phyloP scores from a whole-genome alignment of 2,329 filamentous ascomycete species.

The Cladosporium sp. region DNA sequence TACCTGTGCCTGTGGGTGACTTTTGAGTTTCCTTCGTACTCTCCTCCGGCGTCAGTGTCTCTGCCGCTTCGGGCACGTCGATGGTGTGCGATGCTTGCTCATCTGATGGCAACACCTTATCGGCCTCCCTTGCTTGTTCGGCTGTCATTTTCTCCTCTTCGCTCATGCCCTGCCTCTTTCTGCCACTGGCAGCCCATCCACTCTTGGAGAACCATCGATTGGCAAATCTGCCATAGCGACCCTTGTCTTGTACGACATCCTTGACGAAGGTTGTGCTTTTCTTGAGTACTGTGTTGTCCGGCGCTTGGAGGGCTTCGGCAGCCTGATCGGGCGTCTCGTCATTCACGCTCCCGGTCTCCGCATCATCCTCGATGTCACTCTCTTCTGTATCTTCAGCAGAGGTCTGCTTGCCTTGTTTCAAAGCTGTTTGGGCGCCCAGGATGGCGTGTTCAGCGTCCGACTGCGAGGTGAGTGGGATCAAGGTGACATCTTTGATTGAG shows the following conservation, averaged over 20 bases:
- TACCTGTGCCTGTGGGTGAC: conserved; percentile 13
- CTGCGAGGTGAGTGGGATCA: conserved; percentile 82
- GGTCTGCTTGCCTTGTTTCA: conserved; percentile 22
- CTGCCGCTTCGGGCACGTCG: not conserved
- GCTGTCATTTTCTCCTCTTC: conserved; percentile 20
- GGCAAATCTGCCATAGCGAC: conserved; percentile 84
- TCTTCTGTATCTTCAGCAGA: conserved; percentile 30
- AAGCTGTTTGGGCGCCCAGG: conserved; percentile 51
- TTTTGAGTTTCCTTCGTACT: not conserved
- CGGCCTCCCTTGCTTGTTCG: conserved; percentile 1
- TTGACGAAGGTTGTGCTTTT: conserved; percentile 68
- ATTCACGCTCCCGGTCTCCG: conserved; percentile 5
- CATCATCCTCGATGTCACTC: conserved; percentile 26
- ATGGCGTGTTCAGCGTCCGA: conserved; percentile 71
- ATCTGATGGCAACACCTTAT: conserved; percentile 6
- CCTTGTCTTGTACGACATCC: conserved; percentile 79
- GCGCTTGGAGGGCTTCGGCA: conserved; percentile 28
- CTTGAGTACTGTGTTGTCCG: conserved; percentile 30
- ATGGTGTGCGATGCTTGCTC: not conserved
- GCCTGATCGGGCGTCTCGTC: conserved; percentile 20
- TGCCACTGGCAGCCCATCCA: conserved; percentile 71
- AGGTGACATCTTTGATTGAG: conserved; percentile 78
- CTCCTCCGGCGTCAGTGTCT: conserved; percentile 5
- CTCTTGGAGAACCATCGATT: conserved; percentile 85
- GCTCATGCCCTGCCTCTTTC: conserved; percentile 66